phyloP scores from a whole-genome alignment of 495 filamentous ascomycete genomes.

The Corynascus novoguineensis region DNA sequence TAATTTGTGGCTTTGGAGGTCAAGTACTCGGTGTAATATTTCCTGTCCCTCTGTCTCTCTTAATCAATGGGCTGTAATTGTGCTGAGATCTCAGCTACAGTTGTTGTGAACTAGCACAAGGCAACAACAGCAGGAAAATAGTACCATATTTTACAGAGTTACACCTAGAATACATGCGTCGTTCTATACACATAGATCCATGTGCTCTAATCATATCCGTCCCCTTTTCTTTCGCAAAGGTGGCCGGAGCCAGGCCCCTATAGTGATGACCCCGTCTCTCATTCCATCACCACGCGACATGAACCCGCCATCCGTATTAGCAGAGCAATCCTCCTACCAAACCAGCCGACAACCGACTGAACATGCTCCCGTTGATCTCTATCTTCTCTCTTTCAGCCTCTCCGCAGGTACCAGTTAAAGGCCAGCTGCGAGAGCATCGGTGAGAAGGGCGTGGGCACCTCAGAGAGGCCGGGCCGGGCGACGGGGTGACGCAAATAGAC shows the following conservation, averaged over 20 bases:
- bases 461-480: conserved; percentile 75
- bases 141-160: conserved; percentile 13
- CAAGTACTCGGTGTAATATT: too few species aligned
- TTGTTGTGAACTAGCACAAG: too few species aligned
- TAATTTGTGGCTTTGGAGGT: too few species aligned
- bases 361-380: too few species aligned
- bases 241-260: too few species aligned
- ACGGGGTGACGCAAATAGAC: conserved; percentile 95
- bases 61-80: too few species aligned
- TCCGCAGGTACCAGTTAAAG: conserved; percentile 89
- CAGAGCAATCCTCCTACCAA: background rate
- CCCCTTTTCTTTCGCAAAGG: too few species aligned
- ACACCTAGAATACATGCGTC: conserved; percentile 15
- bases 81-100: too few species aligned
- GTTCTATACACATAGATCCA: conserved; percentile 1
- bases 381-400: conserved; percentile 58
- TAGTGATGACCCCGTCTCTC: too few species aligned
- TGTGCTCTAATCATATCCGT: background rate
- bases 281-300: too few species aligned
- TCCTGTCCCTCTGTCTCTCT: too few species aligned
- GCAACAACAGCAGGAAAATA: background rate
- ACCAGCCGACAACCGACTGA: too few species aligned
- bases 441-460: conserved; percentile 84
- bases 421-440: conserved; percentile 61
- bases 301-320: background rate